phyloP scores from a whole-genome alignment of 768 basidiomycete genomes.

The Lactifluus echinatus region DNA sequence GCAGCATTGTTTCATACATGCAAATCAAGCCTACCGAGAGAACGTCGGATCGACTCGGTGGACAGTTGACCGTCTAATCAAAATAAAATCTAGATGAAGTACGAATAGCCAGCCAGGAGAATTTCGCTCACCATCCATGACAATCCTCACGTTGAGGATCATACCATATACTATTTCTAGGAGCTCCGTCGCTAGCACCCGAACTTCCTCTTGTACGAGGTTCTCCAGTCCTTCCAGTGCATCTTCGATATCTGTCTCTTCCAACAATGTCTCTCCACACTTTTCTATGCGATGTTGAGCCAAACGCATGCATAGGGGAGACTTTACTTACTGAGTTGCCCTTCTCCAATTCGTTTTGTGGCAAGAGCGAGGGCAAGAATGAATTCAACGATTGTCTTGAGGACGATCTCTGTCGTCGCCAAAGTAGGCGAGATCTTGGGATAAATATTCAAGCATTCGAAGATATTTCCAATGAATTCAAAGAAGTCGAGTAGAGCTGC shows the following conservation, averaged over 20 bases:
- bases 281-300: background rate
- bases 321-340: background rate
- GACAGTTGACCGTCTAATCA: background rate
- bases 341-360: background rate
- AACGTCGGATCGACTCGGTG: background rate
- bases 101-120: background rate
- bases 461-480: background rate
- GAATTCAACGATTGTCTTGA: background rate
- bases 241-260: background rate
- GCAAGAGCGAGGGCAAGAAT: background rate
- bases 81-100: background rate
- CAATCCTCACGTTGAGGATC: background rate
- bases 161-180: background rate
- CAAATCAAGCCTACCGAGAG: background rate
- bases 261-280: background rate
- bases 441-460: background rate
- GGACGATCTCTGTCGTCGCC: background rate
- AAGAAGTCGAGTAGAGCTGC: background rate
- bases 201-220: background rate
- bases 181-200: background rate
- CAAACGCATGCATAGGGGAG: background rate
- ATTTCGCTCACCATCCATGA: background rate
- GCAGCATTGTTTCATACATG: background rate
- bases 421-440: background rate
- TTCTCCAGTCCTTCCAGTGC: background rate